These are phyloP conservation scores for Sporothrix pseudoabietina DNA, from an alignment of 2,329 filamentous ascomycete genomes.

Conservation along the genomic window DNA sequence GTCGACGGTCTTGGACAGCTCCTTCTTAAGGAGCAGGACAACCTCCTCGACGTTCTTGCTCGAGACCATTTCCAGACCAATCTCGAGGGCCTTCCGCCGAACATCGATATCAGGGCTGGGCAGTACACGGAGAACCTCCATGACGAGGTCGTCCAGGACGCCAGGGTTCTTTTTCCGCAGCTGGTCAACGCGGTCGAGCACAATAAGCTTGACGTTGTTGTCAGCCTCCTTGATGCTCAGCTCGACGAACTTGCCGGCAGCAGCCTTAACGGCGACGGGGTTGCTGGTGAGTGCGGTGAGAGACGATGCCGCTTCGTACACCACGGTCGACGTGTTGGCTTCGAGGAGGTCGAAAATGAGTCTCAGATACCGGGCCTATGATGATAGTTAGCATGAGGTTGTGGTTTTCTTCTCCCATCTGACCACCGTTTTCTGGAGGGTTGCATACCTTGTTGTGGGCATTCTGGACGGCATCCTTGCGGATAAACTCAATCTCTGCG, in stretches of 20 bases:
- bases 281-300: conserved; percentile 93
- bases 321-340: conserved; percentile 87
- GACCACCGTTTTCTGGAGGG: not conserved
- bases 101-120: conserved; percentile 97
- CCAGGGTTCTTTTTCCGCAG: conserved; percentile 73
- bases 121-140: conserved; percentile 94
- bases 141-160: conserved; percentile 87
- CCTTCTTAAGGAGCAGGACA: conserved; percentile 93
- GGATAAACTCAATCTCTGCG: conserved; percentile 94
- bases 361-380: conserved; percentile 80
- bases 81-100: conserved; percentile 82
- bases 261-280: conserved; percentile 95
- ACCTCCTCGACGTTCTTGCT: conserved; percentile 99
- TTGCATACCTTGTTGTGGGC: conserved; percentile 78
- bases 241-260: conserved; percentile 94
- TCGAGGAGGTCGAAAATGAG: conserved; percentile 97
- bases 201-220: conserved; percentile 99
- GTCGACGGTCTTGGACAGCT: conserved; percentile 94
- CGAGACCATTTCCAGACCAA: conserved; percentile 96
- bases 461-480: conserved; percentile 95
- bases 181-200: conserved; percentile 84
- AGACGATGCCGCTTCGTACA: conserved; percentile 96
- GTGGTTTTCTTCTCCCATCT: conserved; percentile 27
- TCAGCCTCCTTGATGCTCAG: conserved; percentile 96
- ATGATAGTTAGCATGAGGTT: not conserved